phyloP scores from a whole-genome alignment of 2,329 filamentous ascomycete genomes.

The Talaromyces amestolkiae region DNA sequence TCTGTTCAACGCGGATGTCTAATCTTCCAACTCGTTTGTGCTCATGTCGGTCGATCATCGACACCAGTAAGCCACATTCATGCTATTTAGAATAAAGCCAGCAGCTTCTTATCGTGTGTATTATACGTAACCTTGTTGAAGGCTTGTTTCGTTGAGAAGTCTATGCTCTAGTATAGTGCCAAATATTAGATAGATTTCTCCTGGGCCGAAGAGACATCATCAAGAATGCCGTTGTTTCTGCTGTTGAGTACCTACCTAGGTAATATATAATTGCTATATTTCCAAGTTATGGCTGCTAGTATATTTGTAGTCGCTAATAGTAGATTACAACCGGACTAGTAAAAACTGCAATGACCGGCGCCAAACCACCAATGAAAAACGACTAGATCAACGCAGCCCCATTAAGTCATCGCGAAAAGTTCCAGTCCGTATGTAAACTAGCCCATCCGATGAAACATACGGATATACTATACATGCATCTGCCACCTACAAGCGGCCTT shows the following conservation, averaged over 20 bases:
- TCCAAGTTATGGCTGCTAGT: background rate
- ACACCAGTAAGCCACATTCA: background rate
- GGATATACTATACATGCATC: background rate
- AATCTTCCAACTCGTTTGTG: background rate
- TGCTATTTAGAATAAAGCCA: background rate
- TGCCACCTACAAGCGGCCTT: slow-evolving; percentile 23
- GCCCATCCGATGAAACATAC: background rate
- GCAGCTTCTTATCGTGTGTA: background rate
- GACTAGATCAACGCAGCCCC: background rate
- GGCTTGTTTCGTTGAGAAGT: background rate
- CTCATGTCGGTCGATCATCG: background rate
- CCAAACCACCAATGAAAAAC: background rate
- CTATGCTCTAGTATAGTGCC: background rate
- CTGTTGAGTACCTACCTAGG: background rate
- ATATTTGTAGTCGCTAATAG: background rate
- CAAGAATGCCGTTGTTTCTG: background rate
- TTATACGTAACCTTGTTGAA: background rate
- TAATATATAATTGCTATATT: background rate
- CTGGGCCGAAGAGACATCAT: background rate
- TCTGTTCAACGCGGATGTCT: background rate
- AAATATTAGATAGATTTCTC: background rate
- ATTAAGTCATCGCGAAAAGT: background rate
- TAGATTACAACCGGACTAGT: background rate
- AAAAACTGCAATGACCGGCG: background rate
- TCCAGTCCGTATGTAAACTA: background rate